Evolutionary conservation across 2,329 filamentous ascomycete species (phyloP).

Genomic region (Zymoseptoria crescenta): DNA sequence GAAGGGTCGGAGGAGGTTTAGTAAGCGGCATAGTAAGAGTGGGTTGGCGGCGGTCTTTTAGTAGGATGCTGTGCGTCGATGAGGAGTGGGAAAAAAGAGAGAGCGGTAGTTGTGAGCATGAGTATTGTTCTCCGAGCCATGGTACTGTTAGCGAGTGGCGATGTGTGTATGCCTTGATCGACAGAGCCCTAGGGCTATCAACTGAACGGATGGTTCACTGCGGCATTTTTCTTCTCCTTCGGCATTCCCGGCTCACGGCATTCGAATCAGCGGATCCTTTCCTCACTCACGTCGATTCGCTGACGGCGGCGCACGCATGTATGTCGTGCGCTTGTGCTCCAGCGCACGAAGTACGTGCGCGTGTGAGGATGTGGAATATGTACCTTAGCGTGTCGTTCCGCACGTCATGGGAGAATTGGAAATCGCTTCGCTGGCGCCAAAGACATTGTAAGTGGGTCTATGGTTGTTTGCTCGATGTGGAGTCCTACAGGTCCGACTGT

Average conservation of each 20-base stretch:
- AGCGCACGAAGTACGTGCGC: neutral
- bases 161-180: neutral
- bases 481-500: no score
- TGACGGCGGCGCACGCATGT: neutral
- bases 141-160: neutral
- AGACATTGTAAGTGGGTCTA: neutral
- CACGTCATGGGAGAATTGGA: neutral
- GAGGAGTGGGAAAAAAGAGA: neutral
- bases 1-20: conserved; percentile 57
- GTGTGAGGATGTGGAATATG: neutral
- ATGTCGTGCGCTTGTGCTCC: neutral
- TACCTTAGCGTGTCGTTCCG: neutral
- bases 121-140: neutral
- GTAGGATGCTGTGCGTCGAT: conserved; percentile 2
- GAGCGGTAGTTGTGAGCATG: neutral
- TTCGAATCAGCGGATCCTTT: no score
- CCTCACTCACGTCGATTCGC: no score
- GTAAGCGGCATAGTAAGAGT: conserved; percentile 87
- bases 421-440: neutral
- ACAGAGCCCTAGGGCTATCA: neutral
- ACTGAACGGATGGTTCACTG: neutral
- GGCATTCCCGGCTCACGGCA: no score
- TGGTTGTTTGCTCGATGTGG: neutral
- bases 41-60: conserved; percentile 84
- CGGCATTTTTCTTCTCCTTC: neutral